Base-by-base conservation (phyloP, 2,329 filamentous ascomycete genomes). In the Sordariomycetes sp. region DNA sequence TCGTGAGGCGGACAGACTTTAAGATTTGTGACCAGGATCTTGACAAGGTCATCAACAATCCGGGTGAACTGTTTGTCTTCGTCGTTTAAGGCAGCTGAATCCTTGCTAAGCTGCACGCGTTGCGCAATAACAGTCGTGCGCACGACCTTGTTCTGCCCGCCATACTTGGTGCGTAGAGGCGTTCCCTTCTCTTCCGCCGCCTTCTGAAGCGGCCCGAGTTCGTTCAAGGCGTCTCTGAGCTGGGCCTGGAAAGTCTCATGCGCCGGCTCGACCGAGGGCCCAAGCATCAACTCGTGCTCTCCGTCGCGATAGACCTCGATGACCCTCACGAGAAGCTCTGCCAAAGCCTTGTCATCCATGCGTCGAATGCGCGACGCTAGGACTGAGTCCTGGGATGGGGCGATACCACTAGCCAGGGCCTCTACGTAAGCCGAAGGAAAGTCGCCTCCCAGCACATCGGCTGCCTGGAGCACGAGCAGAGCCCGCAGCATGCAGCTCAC, bases 91-190 rank as follows among this genome's bases (percentile, higher is more conserved):
- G 72, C 66, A 2, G 82, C 77, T 43, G 79, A 79, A 51, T 87
- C 79, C 42, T 77, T 82, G 57, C 81, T 86, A 26, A 92, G 66
- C 48, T 87, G 79, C 14, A 92, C 83, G 50, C 84, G 83, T 49
- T 90, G 83, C 12, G 83, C 83, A 33, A 90, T 76, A 21, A 90
- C 75, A 0, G 85, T 90, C 2, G 84, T 86, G 29, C 86, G 71
- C 26, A 86, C 59, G 28, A 82, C 76, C 42, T 76, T 79, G 57
- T 72, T 73, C 42, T 81, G 79, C 9, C 81, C 70, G 45, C 80
- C 80, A 54, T 92, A 83, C 51, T 80, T 81, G 58, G 80, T 93
- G 41, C 79, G 77, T 20, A 93, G 66, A 4, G 66, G 57, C 24
- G 61, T 63, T 8, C 65, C 59, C 4, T 61, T 50, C 29, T 61